Conservation (phyloP, 768 basidiomycete genomes). For the Austroboletus eburneus region DNA sequence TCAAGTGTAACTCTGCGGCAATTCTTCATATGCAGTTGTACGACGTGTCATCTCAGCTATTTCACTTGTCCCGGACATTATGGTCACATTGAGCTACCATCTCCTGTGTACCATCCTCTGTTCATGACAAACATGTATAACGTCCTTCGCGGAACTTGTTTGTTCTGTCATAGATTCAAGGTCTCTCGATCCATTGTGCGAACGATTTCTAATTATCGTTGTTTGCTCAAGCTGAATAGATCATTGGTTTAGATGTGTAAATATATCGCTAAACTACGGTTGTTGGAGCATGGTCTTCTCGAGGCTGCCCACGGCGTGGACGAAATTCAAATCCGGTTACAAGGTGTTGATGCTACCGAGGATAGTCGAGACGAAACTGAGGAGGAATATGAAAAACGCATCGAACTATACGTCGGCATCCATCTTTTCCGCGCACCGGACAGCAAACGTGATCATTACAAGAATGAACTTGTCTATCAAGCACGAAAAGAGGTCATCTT, state of each 20-base stretch:
- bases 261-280: slow-evolving; percentile 79
- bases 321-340: slow-evolving; percentile 48
- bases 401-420: slow-evolving; percentile 65
- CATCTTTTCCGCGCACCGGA: slow-evolving; percentile 39
- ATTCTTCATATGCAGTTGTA: slow-evolving; percentile 55
- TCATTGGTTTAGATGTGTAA: slow-evolving; percentile 57
- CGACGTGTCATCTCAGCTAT: slow-evolving; percentile 89
- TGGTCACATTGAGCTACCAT: slow-evolving; percentile 94
- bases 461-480: slow-evolving; percentile 84
- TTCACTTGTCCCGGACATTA: slow-evolving; percentile 97
- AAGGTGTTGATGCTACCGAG: slow-evolving; percentile 30
- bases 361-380: slow-evolving; percentile 53
- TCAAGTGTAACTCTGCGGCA: slow-evolving; percentile 1
- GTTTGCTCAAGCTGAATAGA: slow-evolving; percentile 7
- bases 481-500: slow-evolving; percentile 76
- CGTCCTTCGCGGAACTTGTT: slow-evolving; percentile 80
- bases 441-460: slow-evolving; percentile 79
- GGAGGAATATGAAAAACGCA: slow-evolving; percentile 56
- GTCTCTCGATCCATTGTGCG: slow-evolving; percentile 66
- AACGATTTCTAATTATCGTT: slow-evolving; percentile 11
- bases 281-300: slow-evolving; percentile 87
- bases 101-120: slow-evolving; percentile 93
- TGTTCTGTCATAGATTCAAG: slow-evolving; percentile 95
- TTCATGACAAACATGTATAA: slow-evolving; percentile 92
- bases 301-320: slow-evolving; percentile 77